Base-by-base conservation (phyloP, 768 basidiomycete genomes). In the Rubroboletus satanas region DNA sequence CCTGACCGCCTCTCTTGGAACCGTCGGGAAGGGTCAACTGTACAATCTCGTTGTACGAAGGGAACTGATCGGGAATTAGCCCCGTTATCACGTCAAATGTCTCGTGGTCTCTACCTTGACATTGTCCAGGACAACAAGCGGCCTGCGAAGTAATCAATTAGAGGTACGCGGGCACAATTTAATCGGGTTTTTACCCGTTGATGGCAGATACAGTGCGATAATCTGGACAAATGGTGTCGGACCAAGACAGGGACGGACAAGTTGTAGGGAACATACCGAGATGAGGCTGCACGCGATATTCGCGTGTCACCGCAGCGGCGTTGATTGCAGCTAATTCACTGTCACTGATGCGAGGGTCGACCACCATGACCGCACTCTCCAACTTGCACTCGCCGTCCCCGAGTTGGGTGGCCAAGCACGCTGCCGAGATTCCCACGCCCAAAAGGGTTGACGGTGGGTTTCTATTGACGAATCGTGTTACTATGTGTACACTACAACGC, bases 181-280 rank as follows among this genome's bases (percentile, higher is more conserved):
- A 28, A 37, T 45, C 45, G 45, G 15, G 32, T 29, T 72, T 83
- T 75, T 67, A 90, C 94, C 96, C 97, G 67, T 98, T 98, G 75
- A 98, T 89, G 58, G 94, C 96, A 65, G 94, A 93, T 49, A 99
- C 97, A n/a, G 95, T 98, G 59, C 93, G 83, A 76, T 98, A 98
- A 74, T 98, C 94, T 95, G 68, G 28, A 61, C 44, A 47, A 47
- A 63, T 15, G 45, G 46, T 5, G 60, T 63, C 46, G 49, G 53
- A 43, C 35, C 48, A 45, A 38, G 37, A 36, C 5, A 33, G 28
- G 23, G 21, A 60, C 29, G 55, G 59, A 49, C 52, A 7, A 42
- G 38, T 41, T 7, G 37, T 36, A 15, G 43, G 45, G 56, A 38
- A 55, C 62, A 73, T 69, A 93, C 92, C 92, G 60, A 95, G 79